Percentiles rank a stretch among this genome's conserved stretches.
Conservation (phyloP, 2,329 filamentous ascomycete genomes). For the Hymenoscyphus albidus region DNA sequence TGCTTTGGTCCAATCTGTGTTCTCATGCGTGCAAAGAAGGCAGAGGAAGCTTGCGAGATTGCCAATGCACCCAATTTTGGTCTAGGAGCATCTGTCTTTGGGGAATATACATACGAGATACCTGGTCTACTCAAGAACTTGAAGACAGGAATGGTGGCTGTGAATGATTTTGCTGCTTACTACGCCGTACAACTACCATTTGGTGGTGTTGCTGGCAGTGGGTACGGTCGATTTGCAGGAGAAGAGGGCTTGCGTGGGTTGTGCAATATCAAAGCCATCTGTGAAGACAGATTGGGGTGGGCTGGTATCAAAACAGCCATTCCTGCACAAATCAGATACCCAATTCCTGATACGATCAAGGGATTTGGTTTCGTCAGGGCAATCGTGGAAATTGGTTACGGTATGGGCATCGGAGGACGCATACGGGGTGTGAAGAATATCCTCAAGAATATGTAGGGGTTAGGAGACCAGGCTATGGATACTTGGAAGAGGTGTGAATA, state of each 20-base stretch:
- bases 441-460: slow-evolving; percentile 29
- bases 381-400: slow-evolving; percentile 60
- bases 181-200: slow-evolving; percentile 96
- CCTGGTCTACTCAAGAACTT: slow-evolving; percentile 63
- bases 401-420: slow-evolving; percentile 34
- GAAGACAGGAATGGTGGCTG: slow-evolving; percentile 81
- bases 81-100: slow-evolving; percentile 86
- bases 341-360: slow-evolving; percentile 60
- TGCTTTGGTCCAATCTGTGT: slow-evolving; percentile 91
- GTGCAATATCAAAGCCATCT: slow-evolving; percentile 85
- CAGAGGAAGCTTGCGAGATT: slow-evolving; percentile 63
- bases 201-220: slow-evolving; percentile 74
- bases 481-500: neutral
- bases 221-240: slow-evolving; percentile 89
- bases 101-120: slow-evolving; percentile 60
- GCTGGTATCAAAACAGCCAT: slow-evolving; percentile 70
- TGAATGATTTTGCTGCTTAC: slow-evolving; percentile 93
- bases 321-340: slow-evolving; percentile 76
- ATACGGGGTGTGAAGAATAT: slow-evolving; percentile 33
- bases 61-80: slow-evolving; percentile 84
- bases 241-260: slow-evolving; percentile 80
- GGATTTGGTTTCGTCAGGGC: slow-evolving; percentile 64
- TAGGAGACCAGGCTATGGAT: neutral
- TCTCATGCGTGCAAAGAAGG: slow-evolving; percentile 68
- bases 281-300: slow-evolving; percentile 65